Conservation (phyloP, 148 eudicot genomes). For the Fagopyrum tataricum region DNA sequence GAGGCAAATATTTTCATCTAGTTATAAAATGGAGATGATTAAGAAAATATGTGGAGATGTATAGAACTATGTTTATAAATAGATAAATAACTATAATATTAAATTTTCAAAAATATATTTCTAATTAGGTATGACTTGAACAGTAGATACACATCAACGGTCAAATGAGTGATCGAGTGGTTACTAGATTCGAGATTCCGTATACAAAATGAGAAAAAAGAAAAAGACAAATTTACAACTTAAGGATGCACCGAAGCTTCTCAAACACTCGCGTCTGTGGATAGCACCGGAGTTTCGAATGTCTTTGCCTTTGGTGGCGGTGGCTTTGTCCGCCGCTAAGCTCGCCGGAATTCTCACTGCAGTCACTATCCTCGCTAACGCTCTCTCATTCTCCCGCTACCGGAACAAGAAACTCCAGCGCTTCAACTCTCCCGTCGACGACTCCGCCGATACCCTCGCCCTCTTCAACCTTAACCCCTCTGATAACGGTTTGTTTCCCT, state of each 20-base stretch:
- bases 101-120: too few relatives aligned
- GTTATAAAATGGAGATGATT: too few relatives aligned
- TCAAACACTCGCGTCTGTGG: neutral
- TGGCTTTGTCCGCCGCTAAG: conserved; percentile 65
- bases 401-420: conserved; percentile 55
- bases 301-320: conserved; percentile 17
- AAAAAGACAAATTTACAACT: too few relatives aligned
- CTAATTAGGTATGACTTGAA: too few relatives aligned
- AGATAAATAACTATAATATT: too few relatives aligned
- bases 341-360: conserved; percentile 70
- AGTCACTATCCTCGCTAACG: conserved; percentile 65
- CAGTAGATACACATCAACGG: too few relatives aligned
- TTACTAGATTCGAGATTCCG: too few relatives aligned
- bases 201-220: too few relatives aligned
- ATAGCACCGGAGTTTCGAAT: neutral
- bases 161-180: too few relatives aligned
- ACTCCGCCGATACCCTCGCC: conserved; percentile 63
- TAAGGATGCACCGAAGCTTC: neutral
- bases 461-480: conserved; percentile 44
- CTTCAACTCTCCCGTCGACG: conserved; percentile 66
- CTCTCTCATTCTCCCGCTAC: conserved; percentile 61
- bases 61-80: too few relatives aligned
- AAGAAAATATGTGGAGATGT: too few relatives aligned
- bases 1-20: too few relatives aligned
- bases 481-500: conserved; percentile 11